phyloP scores from a whole-genome alignment of 352 stramenopile species.

The Phytophthora colocasiae region DNA sequence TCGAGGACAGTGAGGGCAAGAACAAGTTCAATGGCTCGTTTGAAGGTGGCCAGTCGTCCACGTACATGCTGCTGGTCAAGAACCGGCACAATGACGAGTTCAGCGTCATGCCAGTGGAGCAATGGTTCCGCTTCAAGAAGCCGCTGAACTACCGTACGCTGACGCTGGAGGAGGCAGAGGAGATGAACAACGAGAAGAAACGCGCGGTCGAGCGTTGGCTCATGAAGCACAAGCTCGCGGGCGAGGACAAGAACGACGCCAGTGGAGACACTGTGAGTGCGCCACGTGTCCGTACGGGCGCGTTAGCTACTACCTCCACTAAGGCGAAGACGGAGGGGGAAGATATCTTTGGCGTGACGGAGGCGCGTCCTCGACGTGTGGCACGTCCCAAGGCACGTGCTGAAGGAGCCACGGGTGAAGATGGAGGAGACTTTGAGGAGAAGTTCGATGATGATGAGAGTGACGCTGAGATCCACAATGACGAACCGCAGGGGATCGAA shows the following conservation, averaged over 20 bases:
- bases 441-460: conserved; percentile 91
- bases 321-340: conserved; percentile 54
- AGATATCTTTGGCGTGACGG: conserved; percentile 74
- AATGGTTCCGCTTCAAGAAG: conserved; percentile 93
- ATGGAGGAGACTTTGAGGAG: conserved; percentile 88
- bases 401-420: conserved; percentile 73
- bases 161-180: conserved; percentile 85
- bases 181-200: conserved; percentile 92
- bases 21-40: conserved; percentile 88
- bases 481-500: conserved; percentile 66
- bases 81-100: conserved; percentile 91
- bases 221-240: conserved; percentile 89
- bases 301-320: conserved; percentile 34
- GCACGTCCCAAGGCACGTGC: conserved; percentile 59
- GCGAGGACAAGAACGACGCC: conserved; percentile 69
- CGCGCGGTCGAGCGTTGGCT: conserved; percentile 87
- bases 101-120: conserved; percentile 86
- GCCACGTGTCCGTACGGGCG: conserved; percentile 74
- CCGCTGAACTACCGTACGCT: conserved; percentile 85
- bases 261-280: conserved; percentile 67
- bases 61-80: conserved; percentile 89
- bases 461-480: conserved; percentile 82
- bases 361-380: conserved; percentile 57
- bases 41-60: conserved; percentile 83
- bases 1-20: conserved; percentile 82